Evolutionary conservation across 2,329 filamentous ascomycete species (phyloP).

Genomic region (Fusarium brachygibbosum): DNA sequence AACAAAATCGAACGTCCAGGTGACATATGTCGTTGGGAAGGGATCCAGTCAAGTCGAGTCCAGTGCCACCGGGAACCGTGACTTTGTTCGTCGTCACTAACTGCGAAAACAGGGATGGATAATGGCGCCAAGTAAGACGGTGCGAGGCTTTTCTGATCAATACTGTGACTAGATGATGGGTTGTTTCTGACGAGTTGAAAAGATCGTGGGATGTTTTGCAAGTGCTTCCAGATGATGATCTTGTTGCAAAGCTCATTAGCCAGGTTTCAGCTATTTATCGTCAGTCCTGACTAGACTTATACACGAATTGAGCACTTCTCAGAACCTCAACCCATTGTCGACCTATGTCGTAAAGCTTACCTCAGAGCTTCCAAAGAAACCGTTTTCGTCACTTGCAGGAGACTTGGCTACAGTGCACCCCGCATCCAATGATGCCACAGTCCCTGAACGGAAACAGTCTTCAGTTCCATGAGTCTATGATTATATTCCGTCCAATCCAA

Average conservation of each 20-base stretch:
- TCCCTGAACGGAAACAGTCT: slow-evolving; percentile 37
- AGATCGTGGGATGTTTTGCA: not conserved
- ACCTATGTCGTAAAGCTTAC: slow-evolving; percentile 18
- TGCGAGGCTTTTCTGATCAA: slow-evolving; percentile 37
- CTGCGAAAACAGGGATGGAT: slow-evolving; percentile 48
- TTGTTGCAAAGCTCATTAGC: not conserved
- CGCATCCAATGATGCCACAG: slow-evolving; percentile 48
- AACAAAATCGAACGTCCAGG: slow-evolving; percentile 40
- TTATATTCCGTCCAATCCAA: slow-evolving; percentile 4
- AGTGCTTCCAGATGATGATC: slow-evolving; percentile 1
- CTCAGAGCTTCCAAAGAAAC: slow-evolving; percentile 18
- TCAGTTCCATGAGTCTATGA: slow-evolving; percentile 25
- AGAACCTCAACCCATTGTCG: slow-evolving; percentile 19
- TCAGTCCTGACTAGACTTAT: not conserved
- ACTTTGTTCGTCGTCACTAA: slow-evolving; percentile 47
- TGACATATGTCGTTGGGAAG: slow-evolving; percentile 30
- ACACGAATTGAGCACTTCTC: slow-evolving; percentile 42
- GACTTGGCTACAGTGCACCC: slow-evolving; percentile 47
- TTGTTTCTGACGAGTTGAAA: slow-evolving; percentile 13
- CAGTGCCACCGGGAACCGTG: slow-evolving; percentile 43
- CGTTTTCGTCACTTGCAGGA: slow-evolving; percentile 29
- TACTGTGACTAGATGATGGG: slow-evolving; percentile 39
- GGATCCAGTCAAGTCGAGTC: slow-evolving; percentile 2
- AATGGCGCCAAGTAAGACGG: slow-evolving; percentile 46
- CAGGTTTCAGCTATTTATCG: not conserved